Base-by-base conservation (phyloP, 2,329 filamentous ascomycete genomes). In the Pyrenochaeta sp. region DNA sequence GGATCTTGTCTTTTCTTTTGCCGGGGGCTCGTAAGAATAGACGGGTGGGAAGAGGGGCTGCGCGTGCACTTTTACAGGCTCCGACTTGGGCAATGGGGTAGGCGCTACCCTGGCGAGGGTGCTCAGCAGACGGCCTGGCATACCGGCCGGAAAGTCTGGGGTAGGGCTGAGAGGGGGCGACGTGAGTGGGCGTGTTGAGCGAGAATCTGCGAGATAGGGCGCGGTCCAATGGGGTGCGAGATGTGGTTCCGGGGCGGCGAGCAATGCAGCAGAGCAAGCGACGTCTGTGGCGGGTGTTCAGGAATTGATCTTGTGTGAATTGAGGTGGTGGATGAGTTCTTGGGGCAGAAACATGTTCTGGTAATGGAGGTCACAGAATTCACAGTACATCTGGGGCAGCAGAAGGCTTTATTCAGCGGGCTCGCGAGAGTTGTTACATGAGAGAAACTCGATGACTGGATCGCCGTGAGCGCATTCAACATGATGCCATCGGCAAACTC, bases 71-170 rank as follows among this genome's bases (percentile, higher is more conserved):
- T 64, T 62, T 29, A 51, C 39, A 40, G 48, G 37, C 24, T 68
- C 66, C 44, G 57, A 35, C 45, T 65, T 64, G 28, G 61, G 53
- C 53, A 58, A 62, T 48, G 67, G 61, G 34, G 65, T 63, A 29
- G 67, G 66, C 18, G 64, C 55, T 29, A 63, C 56, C 57, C 63
- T 58, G 37, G 60, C 65, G 38, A 69, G 59, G 41, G 60, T 60
- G 27, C 63, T 61, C 20, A 71, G 60, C 24, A 70, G 54, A 23
- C 67, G 65, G 47, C 67, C 67, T 22, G 68, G 68, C 68, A 71
- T 71, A 44, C 51, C 56, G 48, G 55, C 45, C 42, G 41, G 46
- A 44, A 45, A 59, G 53, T 58, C 60, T 53, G 63, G 67, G 64
- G 64, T 66, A 61, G 54, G 57, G 53, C 49, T 47, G 52, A 35